Evolutionary conservation across 257 asterid species (phyloP), one percentile per base, ranked within the genome.

Genomic region (Hygrophila difformis): DNA sequence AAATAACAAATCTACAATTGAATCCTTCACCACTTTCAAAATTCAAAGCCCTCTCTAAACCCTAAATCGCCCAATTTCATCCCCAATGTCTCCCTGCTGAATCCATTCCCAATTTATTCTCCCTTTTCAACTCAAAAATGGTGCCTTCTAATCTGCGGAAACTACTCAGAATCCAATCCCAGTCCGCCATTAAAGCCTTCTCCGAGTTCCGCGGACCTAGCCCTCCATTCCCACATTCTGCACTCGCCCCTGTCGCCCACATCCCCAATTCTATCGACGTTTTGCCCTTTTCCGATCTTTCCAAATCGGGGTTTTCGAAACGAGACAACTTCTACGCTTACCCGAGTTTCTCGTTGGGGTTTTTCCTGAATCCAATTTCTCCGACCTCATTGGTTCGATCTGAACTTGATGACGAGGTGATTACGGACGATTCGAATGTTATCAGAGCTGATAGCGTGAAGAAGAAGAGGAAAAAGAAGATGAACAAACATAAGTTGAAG

Each of bases 401-500:
- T 7, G 64, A 59, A 18, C 33, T 49, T 71, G 60, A 61, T 1
- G 68, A 40, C 44, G 81, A 42, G 19, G 51, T 19, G 54, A 18
- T 7, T 24, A 34, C 49, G 47, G 78, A 61, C 5, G 93, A 74
- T 39, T 36, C 75, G 7, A 56, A 18, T 38, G 55, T 69, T 43
- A 60, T 86, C 19, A 78, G 82, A 67, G 89, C 93, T 12, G 93
- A 82, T 43, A 82, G 93, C 56, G 88, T 79, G 60, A 86, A 86
- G 78, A 82, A 86, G 80, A 86, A 86, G 93, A 71, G 96, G 60
- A 82, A 77, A 53, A 79, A 18, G 82, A 86, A 82, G 84, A 86
- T 86, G 96, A 86, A 77, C 65, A 79, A 86, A 76, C 96, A 82
- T 69, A 86, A 86, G 69, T 41, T 86, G 73, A 76, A 71, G 89